These are phyloP conservation scores for Incumbomyces lentus DNA, from an alignment of 2,329 filamentous ascomycete species.

Conservation along the genomic window DNA sequence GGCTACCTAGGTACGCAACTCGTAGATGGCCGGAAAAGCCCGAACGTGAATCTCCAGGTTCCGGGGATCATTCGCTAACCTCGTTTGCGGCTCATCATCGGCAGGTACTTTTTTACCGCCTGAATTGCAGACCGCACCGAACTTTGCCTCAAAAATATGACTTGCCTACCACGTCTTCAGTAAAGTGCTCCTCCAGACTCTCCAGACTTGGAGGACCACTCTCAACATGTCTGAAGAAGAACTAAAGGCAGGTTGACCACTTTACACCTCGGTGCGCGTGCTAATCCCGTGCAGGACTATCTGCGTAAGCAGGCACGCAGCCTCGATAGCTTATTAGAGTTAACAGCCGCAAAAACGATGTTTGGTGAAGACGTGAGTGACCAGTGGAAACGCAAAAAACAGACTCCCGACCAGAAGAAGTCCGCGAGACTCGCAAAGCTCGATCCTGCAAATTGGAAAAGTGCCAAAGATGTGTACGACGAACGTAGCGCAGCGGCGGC, in stretches of 20 bases:
- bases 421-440: conserved; percentile 80
- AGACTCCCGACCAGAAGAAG: conserved; percentile 79
- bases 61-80: no score
- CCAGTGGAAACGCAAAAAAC: conserved; percentile 92
- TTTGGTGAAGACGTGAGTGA: conserved; percentile 78
- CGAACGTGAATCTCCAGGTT: no score
- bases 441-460: conserved; percentile 82
- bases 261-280: background rate
- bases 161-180: no score
- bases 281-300: conserved; percentile 32
- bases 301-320: conserved; percentile 53
- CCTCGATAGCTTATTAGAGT: conserved; percentile 75
- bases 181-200: no score
- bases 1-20: no score
- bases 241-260: background rate
- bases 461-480: conserved; percentile 85
- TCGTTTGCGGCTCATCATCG: background rate
- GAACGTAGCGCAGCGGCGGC: conserved; percentile 57
- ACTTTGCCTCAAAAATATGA: no score
- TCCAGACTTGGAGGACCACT: no score
- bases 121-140: conserved; percentile 1
- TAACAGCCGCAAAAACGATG: conserved; percentile 85
- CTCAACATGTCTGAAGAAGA: conserved; percentile 1
- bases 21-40: no score
- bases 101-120: background rate